Percentiles rank a stretch among this genome's conserved stretches.
These are phyloP conservation scores for Jatropha curcas DNA, from an alignment of 345 rosid species.

Conservation along the genomic window DNA sequence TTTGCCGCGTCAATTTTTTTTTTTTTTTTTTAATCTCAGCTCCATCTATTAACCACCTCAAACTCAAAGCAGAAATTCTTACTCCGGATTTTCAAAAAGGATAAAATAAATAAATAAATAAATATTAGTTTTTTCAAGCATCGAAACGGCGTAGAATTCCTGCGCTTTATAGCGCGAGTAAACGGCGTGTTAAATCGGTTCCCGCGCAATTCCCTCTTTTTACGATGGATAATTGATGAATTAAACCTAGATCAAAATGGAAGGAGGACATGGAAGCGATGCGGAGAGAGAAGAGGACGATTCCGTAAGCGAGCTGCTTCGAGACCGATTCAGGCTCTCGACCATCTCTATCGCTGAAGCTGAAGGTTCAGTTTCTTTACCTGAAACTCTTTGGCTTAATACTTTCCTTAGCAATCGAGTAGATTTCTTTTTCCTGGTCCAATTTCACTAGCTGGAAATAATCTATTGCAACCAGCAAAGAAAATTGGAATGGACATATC, in stretches of 20 bases:
- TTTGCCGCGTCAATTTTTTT: no score
- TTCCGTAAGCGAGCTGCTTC: conserved; percentile 51
- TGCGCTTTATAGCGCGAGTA: not conserved
- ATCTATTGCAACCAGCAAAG: conserved; percentile 53
- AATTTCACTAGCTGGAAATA: not conserved
- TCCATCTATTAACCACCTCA: no score
- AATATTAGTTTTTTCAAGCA: no score
- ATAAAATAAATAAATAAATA: no score
- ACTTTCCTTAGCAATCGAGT: not conserved
- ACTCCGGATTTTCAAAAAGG: no score
- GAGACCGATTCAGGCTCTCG: conserved; percentile 80
- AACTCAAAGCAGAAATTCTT: no score
- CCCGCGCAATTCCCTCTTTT: not conserved
- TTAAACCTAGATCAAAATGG: conserved; percentile 36
- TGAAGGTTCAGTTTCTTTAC: conserved; percentile 50
- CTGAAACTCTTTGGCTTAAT: not conserved
- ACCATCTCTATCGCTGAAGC: conserved; percentile 73
- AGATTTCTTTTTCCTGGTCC: conserved; percentile 9
- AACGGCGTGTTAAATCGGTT: not conserved
- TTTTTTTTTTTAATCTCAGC: no score
- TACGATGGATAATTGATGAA: not conserved
- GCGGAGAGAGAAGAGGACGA: conserved; percentile 50
- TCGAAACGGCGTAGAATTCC: not conserved
- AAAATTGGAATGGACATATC: conserved; percentile 58
- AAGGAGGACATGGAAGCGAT: conserved; percentile 45